Evolutionary conservation across 768 basidiomycete genomes (phyloP), one percentile per base, ranked within the genome.

Genomic region (Trametes sanguinea): DNA sequence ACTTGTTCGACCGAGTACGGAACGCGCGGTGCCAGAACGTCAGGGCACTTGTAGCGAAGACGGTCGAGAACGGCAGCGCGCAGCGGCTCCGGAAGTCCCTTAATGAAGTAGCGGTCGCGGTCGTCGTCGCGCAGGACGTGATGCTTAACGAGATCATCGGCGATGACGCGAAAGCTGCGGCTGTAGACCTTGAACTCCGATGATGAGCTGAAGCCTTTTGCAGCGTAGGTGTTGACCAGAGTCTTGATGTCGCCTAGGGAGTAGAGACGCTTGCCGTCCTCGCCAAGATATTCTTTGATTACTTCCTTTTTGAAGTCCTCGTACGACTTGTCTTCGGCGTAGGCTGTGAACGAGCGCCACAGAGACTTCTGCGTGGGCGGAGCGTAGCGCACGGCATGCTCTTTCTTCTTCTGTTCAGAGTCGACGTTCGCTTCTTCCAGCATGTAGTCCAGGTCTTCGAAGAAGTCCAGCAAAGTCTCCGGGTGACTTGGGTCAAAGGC

Each of bases 201-300:
- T 22, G 40, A 11, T 0, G 53, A 43, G 0, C 39, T 11, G 8
- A 58, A 32, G 6, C 35, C 10, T 11, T 63, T 57, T 17, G 64
- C 57, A 5, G 62, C 52, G 22, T 67, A 47, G 1, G 63, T n/a
- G n/a, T n/a, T 57, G 37, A 75, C 63, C 5, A 73, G 58, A 2
- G 48, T 35, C 50, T 72, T 65, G 2, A 75, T 53, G 51, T 75
- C 69, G 7, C 61, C 42, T 0, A 71, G 27, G n/a, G 63, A 54
- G 56, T 62, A 75, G 14, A 67, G 63, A 5, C 54, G 48, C 2
- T 45, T 51, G n/a, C n/a, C n/a, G n/a, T n/a, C n/a, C n/a, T n/a
- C n/a, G n/a, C n/a, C n/a, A n/a, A n/a, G n/a, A n/a, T 74, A 75
- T 29, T 69, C 61, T 8, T 68, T 66, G 33, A 67, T 47, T 1